These are phyloP conservation scores for Sporothrix schenckii DNA, from an alignment of 2,329 filamentous ascomycete species.

Conservation along the genomic window DNA sequence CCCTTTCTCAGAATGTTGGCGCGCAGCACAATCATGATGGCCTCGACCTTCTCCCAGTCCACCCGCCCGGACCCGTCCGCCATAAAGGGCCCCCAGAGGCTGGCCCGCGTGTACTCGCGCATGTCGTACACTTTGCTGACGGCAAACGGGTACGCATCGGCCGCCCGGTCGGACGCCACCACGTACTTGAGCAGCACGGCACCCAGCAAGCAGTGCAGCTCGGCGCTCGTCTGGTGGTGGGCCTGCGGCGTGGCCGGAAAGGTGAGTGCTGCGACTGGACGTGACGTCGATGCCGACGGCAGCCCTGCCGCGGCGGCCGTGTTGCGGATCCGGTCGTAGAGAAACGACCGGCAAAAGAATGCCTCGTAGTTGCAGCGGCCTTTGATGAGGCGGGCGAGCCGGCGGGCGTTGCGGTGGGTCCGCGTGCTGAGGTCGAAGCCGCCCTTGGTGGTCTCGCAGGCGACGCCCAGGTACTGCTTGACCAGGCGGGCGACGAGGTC, in stretches of 20 bases:
- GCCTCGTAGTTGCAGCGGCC: constrained; percentile 56
- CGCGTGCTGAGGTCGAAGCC: constrained; percentile 38
- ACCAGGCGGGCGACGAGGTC: constrained; percentile 54
- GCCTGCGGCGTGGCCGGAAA: constrained; percentile 42
- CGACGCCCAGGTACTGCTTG: constrained; percentile 51
- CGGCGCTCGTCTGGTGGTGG: constrained; percentile 65
- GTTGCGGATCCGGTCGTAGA: constrained; percentile 56
- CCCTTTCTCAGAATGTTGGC: constrained; percentile 61
- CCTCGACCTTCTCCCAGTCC: constrained; percentile 81
- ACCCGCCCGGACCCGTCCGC: constrained; percentile 63
- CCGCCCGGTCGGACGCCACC: constrained; percentile 42
- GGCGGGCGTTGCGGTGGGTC: constrained; percentile 52
- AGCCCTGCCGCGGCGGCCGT: not conserved
- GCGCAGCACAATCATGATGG: constrained; percentile 66
- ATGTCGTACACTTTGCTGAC: constrained; percentile 74
- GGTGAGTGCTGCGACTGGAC: not conserved
- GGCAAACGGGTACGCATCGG: constrained; percentile 61
- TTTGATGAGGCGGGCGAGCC: constrained; percentile 52
- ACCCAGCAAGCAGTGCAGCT: constrained; percentile 70
- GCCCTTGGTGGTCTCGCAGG: constrained; percentile 44
- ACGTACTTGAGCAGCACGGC: constrained; percentile 54
- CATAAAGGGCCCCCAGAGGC: constrained; percentile 72
- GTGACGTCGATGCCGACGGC: not conserved
- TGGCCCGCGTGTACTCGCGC: constrained; percentile 64
- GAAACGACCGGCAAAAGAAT: constrained; percentile 65